Evolutionary conservation across 2,329 filamentous ascomycete genomes (phyloP), one percentile per base, ranked within the genome.

Genomic region (Epichloe uncinata): DNA sequence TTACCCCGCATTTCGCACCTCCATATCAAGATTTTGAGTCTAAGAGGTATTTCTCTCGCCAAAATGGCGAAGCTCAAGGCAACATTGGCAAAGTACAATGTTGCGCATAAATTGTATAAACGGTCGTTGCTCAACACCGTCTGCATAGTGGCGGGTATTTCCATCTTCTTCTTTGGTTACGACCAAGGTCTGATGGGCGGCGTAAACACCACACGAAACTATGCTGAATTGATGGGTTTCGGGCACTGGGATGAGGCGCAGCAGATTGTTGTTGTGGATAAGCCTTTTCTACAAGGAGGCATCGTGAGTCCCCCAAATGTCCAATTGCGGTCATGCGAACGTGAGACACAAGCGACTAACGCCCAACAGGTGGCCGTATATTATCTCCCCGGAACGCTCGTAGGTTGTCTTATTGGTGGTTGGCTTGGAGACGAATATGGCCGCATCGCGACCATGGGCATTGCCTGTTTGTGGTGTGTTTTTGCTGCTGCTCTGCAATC

Each of bases 401-500:
- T 71, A 48, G 73, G 72, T 12, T 75, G 72, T 56, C 74, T 75
- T 54, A 58, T 65, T 11, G 73, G 73, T 11, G 73, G 56, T 54
- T 71, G 70, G 68, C 59, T 71, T 18, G 75, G 75, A n/a, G 75
- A 78, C 56, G 67, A 66, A 18, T 67, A 75, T 37, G 75, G 75
- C n/a, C 72, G 75, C 33, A 75, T 56, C 34, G 50, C 72, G 58
- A 79, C 81, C 0, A 84, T 85, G 57, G 80, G 74, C 2, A 58
- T 77, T 0, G 81, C 78, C 11, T 68, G 75, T 22, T 57, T 71
- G 3, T 82, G 76, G 77, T 77, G 72, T 2, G 70, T 79, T 12
- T 48, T 81, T 15, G 82, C 82, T 1, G 84, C 82, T 0, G 65
- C 69, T 15, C 62, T 88, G 53, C 84, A 87, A 62, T 77, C 75